phyloP scores from a whole-genome alignment of 2,329 filamentous ascomycete species.

The Passalora sequoiae region DNA sequence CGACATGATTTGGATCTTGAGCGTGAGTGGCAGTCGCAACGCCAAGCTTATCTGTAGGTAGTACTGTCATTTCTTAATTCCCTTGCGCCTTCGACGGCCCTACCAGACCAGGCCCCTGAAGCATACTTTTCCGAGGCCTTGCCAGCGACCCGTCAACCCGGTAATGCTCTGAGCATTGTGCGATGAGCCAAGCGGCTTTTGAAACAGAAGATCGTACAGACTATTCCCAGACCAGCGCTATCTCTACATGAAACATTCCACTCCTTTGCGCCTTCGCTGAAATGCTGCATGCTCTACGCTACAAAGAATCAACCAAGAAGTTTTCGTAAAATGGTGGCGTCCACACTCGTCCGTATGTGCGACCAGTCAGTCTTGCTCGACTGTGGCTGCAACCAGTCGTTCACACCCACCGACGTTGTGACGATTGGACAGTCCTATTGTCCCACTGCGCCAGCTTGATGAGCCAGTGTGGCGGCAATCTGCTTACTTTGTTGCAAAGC shows the following conservation, averaged over 20 bases:
- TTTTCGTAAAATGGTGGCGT: neutral
- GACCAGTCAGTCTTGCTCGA: neutral
- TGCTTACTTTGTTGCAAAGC: conserved; percentile 29
- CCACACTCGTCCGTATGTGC: neutral
- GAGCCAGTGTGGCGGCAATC: conserved; percentile 11
- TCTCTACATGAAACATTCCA: neutral
- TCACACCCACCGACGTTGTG: neutral
- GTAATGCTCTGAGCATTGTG: conserved; percentile 1
- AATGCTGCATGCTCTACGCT: conserved; percentile 11
- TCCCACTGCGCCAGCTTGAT: conserved; percentile 17
- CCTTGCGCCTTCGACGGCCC: too few relatives aligned
- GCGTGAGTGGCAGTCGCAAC: too few relatives aligned
- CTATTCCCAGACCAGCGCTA: too few relatives aligned
- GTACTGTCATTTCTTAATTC: neutral
- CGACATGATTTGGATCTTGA: too few relatives aligned
- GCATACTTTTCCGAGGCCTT: neutral
- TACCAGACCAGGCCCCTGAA: neutral
- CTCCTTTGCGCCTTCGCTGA: conserved; percentile 9
- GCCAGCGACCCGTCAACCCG: neutral
- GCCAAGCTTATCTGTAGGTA: too few relatives aligned
- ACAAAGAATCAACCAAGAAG: conserved; percentile 2
- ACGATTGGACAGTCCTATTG: too few relatives aligned
- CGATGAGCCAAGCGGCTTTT: neutral
- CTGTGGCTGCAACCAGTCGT: conserved; percentile 4
- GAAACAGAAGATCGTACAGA: neutral